Conservation (phyloP, 164 flowering plant species). For the Magnolia changhungtana region DNA sequence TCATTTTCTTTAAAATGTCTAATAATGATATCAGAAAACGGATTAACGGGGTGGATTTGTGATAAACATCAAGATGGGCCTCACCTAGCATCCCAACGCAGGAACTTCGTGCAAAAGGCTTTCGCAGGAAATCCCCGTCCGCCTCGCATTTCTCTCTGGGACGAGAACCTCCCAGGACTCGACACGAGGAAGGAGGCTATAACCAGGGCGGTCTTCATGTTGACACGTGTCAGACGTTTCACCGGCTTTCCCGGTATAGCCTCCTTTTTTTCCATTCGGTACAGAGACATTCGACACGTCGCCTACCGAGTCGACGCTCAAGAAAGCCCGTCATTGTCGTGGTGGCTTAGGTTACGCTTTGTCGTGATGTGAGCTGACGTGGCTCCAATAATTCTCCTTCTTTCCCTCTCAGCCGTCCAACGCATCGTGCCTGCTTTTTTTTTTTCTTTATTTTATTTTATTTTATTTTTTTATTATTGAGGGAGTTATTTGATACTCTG, state of each 20-base stretch:
- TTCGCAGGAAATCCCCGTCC: too few relatives aligned
- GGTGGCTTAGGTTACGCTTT: not conserved
- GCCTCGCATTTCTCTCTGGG: too few relatives aligned
- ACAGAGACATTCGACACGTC: not conserved
- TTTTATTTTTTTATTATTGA: too few relatives aligned
- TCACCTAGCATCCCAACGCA: too few relatives aligned
- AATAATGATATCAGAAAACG: too few relatives aligned
- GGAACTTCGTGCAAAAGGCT: too few relatives aligned
- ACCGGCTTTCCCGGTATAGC: not conserved
- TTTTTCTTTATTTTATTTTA: not conserved
- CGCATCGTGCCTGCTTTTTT: not conserved
- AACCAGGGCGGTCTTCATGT: not conserved
- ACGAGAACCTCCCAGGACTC: not conserved
- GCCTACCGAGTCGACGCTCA: not conserved
- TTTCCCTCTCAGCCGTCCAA: not conserved
- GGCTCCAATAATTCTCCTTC: slow-evolving; percentile 3
- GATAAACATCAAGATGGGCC: too few relatives aligned
- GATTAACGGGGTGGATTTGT: too few relatives aligned
- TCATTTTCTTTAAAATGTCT: too few relatives aligned
- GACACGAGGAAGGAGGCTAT: not conserved
- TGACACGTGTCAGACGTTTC: not conserved
- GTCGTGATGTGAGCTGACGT: not conserved
- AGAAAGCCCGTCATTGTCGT: not conserved
- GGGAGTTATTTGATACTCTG: not conserved
- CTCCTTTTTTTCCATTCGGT: not conserved